Evolutionary conservation across 2,329 filamentous ascomycete genomes (phyloP).

Genomic region (Botrytis sinoallii): DNA sequence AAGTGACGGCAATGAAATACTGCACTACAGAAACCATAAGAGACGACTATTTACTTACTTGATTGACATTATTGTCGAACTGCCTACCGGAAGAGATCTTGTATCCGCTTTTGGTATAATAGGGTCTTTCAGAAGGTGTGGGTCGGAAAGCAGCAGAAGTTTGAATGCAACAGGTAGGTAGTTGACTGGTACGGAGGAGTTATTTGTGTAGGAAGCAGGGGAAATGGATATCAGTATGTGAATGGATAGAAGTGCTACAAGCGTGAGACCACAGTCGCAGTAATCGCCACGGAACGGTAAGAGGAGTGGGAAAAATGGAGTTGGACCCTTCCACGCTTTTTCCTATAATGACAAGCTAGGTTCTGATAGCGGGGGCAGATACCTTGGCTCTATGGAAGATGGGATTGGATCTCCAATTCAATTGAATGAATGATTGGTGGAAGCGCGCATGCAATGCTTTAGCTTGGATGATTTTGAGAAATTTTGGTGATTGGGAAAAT

Average conservation of each 20-base stretch:
- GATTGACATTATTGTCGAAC: constrained; percentile 20
- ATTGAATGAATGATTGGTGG: background rate
- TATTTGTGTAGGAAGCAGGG: constrained; percentile 13
- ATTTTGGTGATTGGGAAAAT: background rate
- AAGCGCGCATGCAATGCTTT: background rate
- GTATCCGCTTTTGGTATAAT: constrained; percentile 18
- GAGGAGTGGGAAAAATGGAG: constrained; percentile 12
- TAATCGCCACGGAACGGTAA: constrained; percentile 15
- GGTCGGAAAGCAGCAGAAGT: constrained; percentile 15
- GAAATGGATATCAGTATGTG: constrained; percentile 5
- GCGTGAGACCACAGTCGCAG: constrained; percentile 13
- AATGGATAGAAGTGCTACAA: constrained; percentile 8
- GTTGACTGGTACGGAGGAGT: background rate
- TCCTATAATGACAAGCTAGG: constrained; percentile 7
- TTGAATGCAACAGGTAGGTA: constrained; percentile 11
- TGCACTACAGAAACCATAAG: constrained; percentile 14
- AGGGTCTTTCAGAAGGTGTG: constrained; percentile 18
- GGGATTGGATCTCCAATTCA: background rate
- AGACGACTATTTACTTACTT: constrained; percentile 19
- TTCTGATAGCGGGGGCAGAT: constrained; percentile 14
- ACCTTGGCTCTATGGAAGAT: background rate
- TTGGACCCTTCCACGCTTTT: constrained; percentile 14
- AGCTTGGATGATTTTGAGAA: background rate
- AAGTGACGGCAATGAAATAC: constrained; percentile 16
- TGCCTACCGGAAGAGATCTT: constrained; percentile 18